phyloP scores from a whole-genome alignment of 371 early-diverging fungal species.

The Coemansia sp. region DNA sequence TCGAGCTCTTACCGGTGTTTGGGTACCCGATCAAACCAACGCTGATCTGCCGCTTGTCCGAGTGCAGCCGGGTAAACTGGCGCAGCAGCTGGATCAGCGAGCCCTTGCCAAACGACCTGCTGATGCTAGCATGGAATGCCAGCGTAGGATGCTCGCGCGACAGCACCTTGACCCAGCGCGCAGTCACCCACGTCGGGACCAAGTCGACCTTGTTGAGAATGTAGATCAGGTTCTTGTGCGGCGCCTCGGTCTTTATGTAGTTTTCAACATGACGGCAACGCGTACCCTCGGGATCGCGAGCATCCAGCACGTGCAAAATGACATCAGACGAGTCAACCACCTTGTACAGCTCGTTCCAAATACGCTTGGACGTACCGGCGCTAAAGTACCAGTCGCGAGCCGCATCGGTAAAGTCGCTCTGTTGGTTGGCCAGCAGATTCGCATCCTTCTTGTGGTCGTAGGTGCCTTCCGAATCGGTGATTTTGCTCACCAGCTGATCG shows the following conservation, averaged over 20 bases:
- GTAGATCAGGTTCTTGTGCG: conserved; percentile 97
- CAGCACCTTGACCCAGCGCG: conserved; percentile 91
- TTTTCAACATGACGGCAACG: conserved; percentile 91
- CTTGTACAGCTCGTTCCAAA: conserved; percentile 99
- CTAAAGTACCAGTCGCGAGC: conserved; percentile 83
- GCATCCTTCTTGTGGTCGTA: conserved; percentile 77
- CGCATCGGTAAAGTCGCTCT: conserved; percentile 69
- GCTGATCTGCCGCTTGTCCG: conserved; percentile 96
- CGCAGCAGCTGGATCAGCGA: conserved; percentile 96
- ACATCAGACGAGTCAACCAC: conserved; percentile 99
- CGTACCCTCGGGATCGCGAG: conserved; percentile 98
- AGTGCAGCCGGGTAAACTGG: conserved; percentile 93
- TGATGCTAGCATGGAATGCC: conserved; percentile 98
- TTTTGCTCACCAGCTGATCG: conserved; percentile 79
- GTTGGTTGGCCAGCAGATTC: conserved; percentile 71
- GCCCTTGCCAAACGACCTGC: conserved; percentile 98
- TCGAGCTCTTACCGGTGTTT: conserved; percentile 94
- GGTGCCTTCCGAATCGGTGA: conserved; percentile 65
- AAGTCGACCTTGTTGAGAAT: conserved; percentile 99
- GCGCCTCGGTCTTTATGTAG: conserved; percentile 90
- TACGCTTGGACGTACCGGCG: conserved; percentile 97
- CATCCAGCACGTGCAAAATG: conserved; percentile 97
- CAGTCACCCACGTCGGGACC: conserved; percentile 99
- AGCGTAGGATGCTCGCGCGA: conserved; percentile 94
- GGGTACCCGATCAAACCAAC: conserved; percentile 99